Percentiles rank a stretch among this genome's conserved stretches.
Evolutionary conservation across 805 yeast genomes (phyloP).

Genomic region (Teunomyces barrocoloradensis): DNA sequence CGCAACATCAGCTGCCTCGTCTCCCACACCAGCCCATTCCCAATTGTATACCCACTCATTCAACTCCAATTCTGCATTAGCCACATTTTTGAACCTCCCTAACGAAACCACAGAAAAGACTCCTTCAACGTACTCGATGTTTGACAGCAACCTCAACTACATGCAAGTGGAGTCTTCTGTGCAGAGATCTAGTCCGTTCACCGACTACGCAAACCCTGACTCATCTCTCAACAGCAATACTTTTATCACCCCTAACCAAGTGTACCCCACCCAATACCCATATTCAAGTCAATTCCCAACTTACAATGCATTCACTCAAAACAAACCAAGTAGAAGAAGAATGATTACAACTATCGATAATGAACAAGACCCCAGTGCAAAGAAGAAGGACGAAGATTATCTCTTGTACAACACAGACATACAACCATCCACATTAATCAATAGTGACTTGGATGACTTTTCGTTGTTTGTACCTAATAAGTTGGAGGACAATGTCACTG

Average conservation of each 20-base stretch:
- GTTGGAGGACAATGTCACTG: conserved; percentile 10
- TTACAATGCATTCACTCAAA: conserved; percentile 1
- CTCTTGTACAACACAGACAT: conserved; percentile 40
- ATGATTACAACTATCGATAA: conserved; percentile 34
- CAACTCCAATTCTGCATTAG: conserved; percentile 13
- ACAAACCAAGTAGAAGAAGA: conserved; percentile 22
- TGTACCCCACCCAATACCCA: conserved; percentile 9
- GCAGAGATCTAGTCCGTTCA: conserved; percentile 27
- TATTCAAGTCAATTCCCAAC: conserved; percentile 11
- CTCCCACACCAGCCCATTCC: conserved; percentile 11
- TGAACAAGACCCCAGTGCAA: conserved; percentile 9
- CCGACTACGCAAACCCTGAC: conserved; percentile 41
- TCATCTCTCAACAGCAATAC: conserved; percentile 14
- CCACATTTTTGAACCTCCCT: conserved; percentile 24
- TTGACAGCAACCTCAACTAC: not conserved
- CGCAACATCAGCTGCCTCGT: conserved; percentile 6
- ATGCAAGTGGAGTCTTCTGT: not conserved
- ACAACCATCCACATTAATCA: conserved; percentile 38
- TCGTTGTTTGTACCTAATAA: conserved; percentile 29
- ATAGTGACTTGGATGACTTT: conserved; percentile 24
- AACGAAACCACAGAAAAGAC: conserved; percentile 26
- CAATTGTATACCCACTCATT: conserved; percentile 12
- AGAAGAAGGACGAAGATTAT: conserved; percentile 34
- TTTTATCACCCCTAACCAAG: conserved; percentile 10
- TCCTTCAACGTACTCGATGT: conserved; percentile 1